phyloP scores from a whole-genome alignment of 2,329 filamentous ascomycete species.

The Parastagonospora nodorum region DNA sequence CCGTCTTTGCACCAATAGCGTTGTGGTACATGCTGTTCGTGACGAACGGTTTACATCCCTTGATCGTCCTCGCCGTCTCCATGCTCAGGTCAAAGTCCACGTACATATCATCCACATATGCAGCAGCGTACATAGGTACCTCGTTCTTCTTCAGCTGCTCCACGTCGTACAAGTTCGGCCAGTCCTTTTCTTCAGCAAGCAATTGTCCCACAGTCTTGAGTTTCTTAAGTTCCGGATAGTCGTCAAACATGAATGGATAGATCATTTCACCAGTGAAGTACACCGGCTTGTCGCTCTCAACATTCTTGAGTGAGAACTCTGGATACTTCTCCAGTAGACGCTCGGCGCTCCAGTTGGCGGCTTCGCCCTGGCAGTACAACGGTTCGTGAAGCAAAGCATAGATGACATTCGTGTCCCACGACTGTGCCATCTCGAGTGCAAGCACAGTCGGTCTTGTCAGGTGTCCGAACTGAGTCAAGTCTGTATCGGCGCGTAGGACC shows the following conservation, averaged over 20 bases:
- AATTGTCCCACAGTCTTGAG: constrained; percentile 71
- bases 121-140: constrained; percentile 85
- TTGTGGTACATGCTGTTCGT: constrained; percentile 90
- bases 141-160: constrained; percentile 74
- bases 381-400: constrained; percentile 89
- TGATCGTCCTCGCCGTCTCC: constrained; percentile 75
- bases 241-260: constrained; percentile 82
- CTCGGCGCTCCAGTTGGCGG: constrained; percentile 76
- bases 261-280: constrained; percentile 94
- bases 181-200: constrained; percentile 70
- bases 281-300: constrained; percentile 58
- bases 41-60: constrained; percentile 77
- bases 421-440: constrained; percentile 68
- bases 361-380: constrained; percentile 76
- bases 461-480: constrained; percentile 76
- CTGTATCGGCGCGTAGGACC: constrained; percentile 71
- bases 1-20: constrained; percentile 72
- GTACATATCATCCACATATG: constrained; percentile 89
- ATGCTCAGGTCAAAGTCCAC: constrained; percentile 77
- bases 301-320: constrained; percentile 49
- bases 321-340: constrained; percentile 61
- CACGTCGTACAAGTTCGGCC: constrained; percentile 78
- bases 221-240: constrained; percentile 74
- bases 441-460: constrained; percentile 74
- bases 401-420: constrained; percentile 77